Conservation (phyloP, 805 yeast species). For the Tetrapisispora nanseiensis region DNA sequence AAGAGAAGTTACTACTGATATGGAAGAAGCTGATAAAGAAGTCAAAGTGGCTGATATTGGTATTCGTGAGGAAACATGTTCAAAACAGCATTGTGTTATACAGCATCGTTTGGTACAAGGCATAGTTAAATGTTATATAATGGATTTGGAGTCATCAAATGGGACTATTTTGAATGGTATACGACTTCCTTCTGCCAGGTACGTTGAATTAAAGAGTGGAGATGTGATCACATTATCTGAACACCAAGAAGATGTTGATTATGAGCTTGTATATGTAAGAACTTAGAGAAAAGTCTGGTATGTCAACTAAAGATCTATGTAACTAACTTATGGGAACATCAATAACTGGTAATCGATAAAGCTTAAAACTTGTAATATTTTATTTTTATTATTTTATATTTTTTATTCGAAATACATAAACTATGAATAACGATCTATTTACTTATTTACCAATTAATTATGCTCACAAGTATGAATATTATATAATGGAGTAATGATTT, state of each 20-base stretch:
- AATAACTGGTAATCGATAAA: neutral
- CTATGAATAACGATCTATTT: slow-evolving; percentile 1
- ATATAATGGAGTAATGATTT: neutral
- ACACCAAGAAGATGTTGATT: slow-evolving; percentile 24
- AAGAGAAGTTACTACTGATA: neutral
- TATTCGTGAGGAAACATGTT: slow-evolving; percentile 31
- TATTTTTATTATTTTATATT: neutral
- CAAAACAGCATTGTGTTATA: slow-evolving; percentile 41
- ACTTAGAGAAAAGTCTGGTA: neutral
- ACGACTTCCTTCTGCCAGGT: slow-evolving; percentile 33
- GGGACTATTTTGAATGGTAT: slow-evolving; percentile 38
- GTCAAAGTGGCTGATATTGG: slow-evolving; percentile 30
- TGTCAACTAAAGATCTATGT: neutral
- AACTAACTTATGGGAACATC: neutral
- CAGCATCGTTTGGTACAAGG: slow-evolving; percentile 31
- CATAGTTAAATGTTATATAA: slow-evolving; percentile 31
- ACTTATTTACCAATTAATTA: neutral
- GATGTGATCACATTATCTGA: slow-evolving; percentile 36
- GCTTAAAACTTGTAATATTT: too few species aligned
- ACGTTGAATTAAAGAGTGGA: slow-evolving; percentile 33
- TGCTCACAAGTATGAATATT: neutral
- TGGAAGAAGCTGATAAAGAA: slow-evolving; percentile 8
- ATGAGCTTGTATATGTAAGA: slow-evolving; percentile 17
- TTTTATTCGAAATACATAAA: neutral
- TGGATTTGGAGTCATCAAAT: slow-evolving; percentile 40